Evolutionary conservation across 2,329 filamentous ascomycete genomes (phyloP), one percentile per base, ranked within the genome.

Genomic region (Neonectria ditissima): DNA sequence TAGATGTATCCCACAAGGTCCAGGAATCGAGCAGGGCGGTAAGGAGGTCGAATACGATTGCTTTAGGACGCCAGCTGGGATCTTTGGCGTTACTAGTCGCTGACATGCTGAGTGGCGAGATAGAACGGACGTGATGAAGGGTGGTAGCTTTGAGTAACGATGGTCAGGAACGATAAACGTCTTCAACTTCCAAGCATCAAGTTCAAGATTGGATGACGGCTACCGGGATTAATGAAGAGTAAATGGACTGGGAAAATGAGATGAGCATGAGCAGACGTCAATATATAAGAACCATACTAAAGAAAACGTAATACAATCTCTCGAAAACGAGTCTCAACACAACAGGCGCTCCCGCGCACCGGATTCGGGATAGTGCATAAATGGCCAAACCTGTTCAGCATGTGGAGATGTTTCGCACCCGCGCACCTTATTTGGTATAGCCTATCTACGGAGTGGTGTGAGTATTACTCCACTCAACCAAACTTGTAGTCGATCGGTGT

Each of bases 11-110:
- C 79, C 79, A 81, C 9, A 80, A 65, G 14, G 67, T 74, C 79
- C 79, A 80, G 3, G 78, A 80, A 69, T 81, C 74, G 7, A 79
- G 65, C 0, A 81, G 76, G 14, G 71, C 79, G 1, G 79, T 81
- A 24, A 81, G 75, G 28, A 81, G 78, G 60, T 81, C 79, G 32
- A 81, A 81, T 30, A 81, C 64, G 1, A 81, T 71, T 50, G 73
- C 79, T 67, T 75, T 74, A 1, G 77, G 76, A 5, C 62, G 69
- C 76, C 75, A 77, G 2, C 10, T 11, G 5, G n/a, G 18, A 5
- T 10, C n/a, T 10, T 13, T 4, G 22, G 20, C 54, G 22, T 48
- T 18, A 7, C 37, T 18, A 10, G 37, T 4, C 7, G 16, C n/a
- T 10, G 37, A 39, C 37, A 39, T 39, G 6, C 16, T 10, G 37